Conservation (phyloP, 768 basidiomycete species). For the Tricholoma flavovirens region DNA sequence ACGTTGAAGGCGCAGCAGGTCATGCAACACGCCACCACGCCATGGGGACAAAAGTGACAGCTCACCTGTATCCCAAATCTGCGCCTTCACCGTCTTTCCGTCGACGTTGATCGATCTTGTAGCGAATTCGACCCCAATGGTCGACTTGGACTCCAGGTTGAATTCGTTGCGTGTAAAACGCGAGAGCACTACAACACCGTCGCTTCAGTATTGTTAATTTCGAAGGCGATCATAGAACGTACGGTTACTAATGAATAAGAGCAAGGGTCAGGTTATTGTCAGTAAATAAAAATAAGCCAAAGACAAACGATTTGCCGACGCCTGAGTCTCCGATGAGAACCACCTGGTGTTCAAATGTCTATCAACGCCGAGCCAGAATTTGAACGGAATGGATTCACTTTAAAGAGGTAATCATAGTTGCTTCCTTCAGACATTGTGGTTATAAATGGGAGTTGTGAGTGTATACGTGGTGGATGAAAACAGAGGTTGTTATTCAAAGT, state of each 20-base stretch:
- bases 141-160: conserved; percentile 98
- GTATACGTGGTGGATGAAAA: conserved; percentile 19
- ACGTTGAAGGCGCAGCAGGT: background rate
- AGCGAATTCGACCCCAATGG: conserved; percentile 98
- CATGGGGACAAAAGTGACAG: conserved; percentile 8
- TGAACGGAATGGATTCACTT: conserved; percentile 47
- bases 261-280: conserved; percentile 5
- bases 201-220: background rate
- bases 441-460: conserved; percentile 12
- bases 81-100: conserved; percentile 94
- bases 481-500: conserved; percentile 10
- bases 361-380: background rate
- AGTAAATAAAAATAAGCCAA: conserved; percentile 6
- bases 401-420: conserved; percentile 99
- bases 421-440: conserved; percentile 78
- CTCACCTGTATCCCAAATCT: conserved; percentile 98
- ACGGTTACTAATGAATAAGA: conserved; percentile 53
- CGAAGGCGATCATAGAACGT: conserved; percentile 21
- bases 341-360: conserved; percentile 48
- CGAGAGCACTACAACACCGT: conserved; percentile 75
- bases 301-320: conserved; percentile 95
- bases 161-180: conserved; percentile 99
- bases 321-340: conserved; percentile 99
- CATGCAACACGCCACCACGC: background rate
- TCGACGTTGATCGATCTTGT: conserved; percentile 95